Percentiles rank a stretch among this genome's conserved stretches.
Evolutionary conservation across 441 rosid species (phyloP).

Genomic region (Sinapis alba): DNA sequence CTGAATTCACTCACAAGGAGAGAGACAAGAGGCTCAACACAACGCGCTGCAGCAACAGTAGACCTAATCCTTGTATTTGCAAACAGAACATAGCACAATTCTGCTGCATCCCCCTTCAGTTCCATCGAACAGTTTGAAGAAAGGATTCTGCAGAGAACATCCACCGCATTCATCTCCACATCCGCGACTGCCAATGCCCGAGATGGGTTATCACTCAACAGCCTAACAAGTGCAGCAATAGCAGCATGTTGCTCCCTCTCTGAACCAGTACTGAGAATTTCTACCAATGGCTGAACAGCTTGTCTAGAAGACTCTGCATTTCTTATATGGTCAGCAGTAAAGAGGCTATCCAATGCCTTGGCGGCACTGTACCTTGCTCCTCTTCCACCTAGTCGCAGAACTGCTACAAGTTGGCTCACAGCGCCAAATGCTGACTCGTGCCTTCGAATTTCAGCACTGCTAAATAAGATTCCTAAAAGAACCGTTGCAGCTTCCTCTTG

Average conservation of each 20-base stretch:
- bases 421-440: conserved; percentile 98
- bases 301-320: conserved; percentile 96
- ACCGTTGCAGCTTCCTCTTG: conserved; percentile 99
- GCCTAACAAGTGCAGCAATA: conserved; percentile 93
- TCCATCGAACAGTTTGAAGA: conserved; percentile 93
- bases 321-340: conserved; percentile 95
- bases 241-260: conserved; percentile 99
- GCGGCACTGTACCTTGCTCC: conserved; percentile 98
- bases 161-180: conserved; percentile 99
- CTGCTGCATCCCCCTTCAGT: conserved; percentile 99
- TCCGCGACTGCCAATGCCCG: conserved; percentile 97
- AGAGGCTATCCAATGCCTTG: conserved; percentile 94
- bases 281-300: conserved; percentile 99
- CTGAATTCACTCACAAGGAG: conserved; percentile 89
- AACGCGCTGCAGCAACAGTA: conserved; percentile 96
- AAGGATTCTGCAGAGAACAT: conserved; percentile 98
- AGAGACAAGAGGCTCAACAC: conserved; percentile 99
- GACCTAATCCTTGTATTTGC: conserved; percentile 94
- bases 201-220: conserved; percentile 95
- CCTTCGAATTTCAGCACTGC: conserved; percentile 91
- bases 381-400: conserved; percentile 95
- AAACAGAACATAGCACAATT: conserved; percentile 95
- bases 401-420: conserved; percentile 97
- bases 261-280: conserved; percentile 92
- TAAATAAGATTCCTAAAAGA: conserved; percentile 85